A percentile compares a stretch with the other conserved stretches of the same genome.
These are phyloP conservation scores for Endothia cerciana DNA, from an alignment of 2,329 filamentous ascomycete genomes.

Conservation along the genomic window DNA sequence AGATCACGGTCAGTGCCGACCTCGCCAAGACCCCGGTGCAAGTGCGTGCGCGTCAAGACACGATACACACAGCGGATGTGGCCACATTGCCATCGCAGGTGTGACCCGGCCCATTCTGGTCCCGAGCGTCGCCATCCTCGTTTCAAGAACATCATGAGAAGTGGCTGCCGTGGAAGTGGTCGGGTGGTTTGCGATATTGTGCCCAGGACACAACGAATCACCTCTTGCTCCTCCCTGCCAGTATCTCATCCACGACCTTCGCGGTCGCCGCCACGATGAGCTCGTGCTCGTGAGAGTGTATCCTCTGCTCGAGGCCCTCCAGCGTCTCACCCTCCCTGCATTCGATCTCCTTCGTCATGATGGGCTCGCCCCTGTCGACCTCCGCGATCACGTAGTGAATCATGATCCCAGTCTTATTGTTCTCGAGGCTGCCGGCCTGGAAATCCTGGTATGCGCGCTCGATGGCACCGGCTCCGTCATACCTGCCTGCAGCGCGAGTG, in stretches of 20 bases:
- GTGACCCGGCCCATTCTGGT: conserved; percentile 49
- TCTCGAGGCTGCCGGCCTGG: conserved; percentile 63
- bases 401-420: conserved; percentile 82
- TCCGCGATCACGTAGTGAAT: conserved; percentile 81
- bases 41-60: not conserved
- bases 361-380: conserved; percentile 78
- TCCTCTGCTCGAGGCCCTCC: conserved; percentile 68
- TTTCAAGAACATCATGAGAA: not conserved
- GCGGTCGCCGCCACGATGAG: conserved; percentile 77
- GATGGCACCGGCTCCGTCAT: conserved; percentile 79
- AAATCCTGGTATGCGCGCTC: conserved; percentile 77
- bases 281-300: conserved; percentile 77
- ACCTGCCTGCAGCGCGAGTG: conserved; percentile 57
- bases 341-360: conserved; percentile 71
- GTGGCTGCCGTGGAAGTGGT: not conserved
- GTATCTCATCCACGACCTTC: conserved; percentile 48
- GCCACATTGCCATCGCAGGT: not conserved
- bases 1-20: not conserved
- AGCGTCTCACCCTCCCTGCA: conserved; percentile 66
- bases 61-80: not conserved
- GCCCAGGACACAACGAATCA: conserved; percentile 11
- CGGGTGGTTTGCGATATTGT: not conserved
- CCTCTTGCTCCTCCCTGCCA: conserved; percentile 29
- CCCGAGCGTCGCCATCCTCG: not conserved
- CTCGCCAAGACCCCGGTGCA: not conserved